phyloP scores from a whole-genome alignment of 2,329 filamentous ascomycete species.

The Tetracladium maxilliforme region DNA sequence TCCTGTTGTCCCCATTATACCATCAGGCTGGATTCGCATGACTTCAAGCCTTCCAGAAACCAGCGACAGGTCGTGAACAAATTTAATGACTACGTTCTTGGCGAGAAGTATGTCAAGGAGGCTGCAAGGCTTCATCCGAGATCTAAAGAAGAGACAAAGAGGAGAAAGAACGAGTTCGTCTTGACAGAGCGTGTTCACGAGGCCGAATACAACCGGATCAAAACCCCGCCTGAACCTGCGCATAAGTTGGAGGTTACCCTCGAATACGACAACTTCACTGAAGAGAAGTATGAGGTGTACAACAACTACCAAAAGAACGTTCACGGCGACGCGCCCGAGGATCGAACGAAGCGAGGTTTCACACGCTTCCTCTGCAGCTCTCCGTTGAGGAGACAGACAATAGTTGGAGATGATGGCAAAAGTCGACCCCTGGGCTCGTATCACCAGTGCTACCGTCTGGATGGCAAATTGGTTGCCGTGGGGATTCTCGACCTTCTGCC shows the following conservation, averaged over 20 bases:
- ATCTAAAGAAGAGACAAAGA: conserved; percentile 49
- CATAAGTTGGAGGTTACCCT: conserved; percentile 56
- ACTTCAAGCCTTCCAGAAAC: conserved; percentile 52
- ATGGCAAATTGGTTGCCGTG: conserved; percentile 62
- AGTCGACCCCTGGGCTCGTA: conserved; percentile 52
- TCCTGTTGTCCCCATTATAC: conserved; percentile 92
- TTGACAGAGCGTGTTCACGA: conserved; percentile 55
- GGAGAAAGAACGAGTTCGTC: conserved; percentile 52
- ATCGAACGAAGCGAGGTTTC: conserved; percentile 49
- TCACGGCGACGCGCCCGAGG: conserved; percentile 47
- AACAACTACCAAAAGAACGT: conserved; percentile 62
- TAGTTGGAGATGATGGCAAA: conserved; percentile 29
- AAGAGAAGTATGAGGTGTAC: conserved; percentile 62
- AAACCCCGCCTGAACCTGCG: conserved; percentile 45
- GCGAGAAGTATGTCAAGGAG: conserved; percentile 51
- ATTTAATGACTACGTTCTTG: conserved; percentile 59
- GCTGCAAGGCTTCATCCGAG: conserved; percentile 49
- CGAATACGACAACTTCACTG: conserved; percentile 54
- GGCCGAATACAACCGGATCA: conserved; percentile 33
- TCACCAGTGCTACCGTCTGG: conserved; percentile 70
- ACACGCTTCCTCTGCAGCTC: conserved; percentile 61
- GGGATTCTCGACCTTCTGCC: conserved; percentile 67
- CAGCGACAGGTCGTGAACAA: conserved; percentile 65
- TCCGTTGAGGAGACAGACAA: conserved; percentile 32
- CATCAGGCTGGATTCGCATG: conserved; percentile 52